A percentile compares a stretch with the other conserved stretches of the same genome.
phyloP scores from a whole-genome alignment of 441 rosid genomes.

The Gossypium davidsonii region DNA sequence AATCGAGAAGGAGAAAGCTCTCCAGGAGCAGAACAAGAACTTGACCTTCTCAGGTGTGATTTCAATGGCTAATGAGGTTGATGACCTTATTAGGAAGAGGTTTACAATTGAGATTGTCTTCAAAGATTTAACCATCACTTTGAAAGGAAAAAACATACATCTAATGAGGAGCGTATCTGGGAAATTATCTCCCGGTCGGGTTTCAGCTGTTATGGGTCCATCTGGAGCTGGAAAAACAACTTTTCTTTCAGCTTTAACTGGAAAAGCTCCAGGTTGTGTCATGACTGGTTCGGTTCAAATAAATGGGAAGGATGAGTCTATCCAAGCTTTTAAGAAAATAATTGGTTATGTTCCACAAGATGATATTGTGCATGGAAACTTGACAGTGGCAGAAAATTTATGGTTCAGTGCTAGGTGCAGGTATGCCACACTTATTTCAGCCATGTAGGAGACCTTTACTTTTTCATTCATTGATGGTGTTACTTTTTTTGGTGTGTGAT shows the following conservation, averaged over 20 bases:
- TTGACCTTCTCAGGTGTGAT: slow-evolving; percentile 88
- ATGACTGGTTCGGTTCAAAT: slow-evolving; percentile 67
- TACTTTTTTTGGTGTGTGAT: background rate
- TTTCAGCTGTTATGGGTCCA: slow-evolving; percentile 98
- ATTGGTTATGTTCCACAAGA: slow-evolving; percentile 96
- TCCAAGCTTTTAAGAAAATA: slow-evolving; percentile 78
- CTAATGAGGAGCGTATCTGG: slow-evolving; percentile 86
- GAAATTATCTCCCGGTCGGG: slow-evolving; percentile 77
- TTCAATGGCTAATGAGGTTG: slow-evolving; percentile 71
- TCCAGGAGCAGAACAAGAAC: slow-evolving; percentile 76
- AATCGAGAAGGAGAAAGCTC: slow-evolving; percentile 88
- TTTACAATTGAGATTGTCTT: slow-evolving; percentile 69
- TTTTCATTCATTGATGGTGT: background rate
- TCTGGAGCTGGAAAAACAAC: slow-evolving; percentile 99
- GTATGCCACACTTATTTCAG: slow-evolving; percentile 27
- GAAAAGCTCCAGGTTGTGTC: slow-evolving; percentile 74
- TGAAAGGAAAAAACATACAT: slow-evolving; percentile 78
- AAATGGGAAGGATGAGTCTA: slow-evolving; percentile 72
- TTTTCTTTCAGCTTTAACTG: slow-evolving; percentile 85
- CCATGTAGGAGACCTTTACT: background rate
- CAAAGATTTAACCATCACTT: slow-evolving; percentile 71
- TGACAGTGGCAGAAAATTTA: slow-evolving; percentile 90
- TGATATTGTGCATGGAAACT: slow-evolving; percentile 96
- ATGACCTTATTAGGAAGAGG: slow-evolving; percentile 45
- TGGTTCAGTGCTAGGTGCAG: slow-evolving; percentile 99